A percentile compares a stretch with the other conserved stretches of the same genome.
Evolutionary conservation across 768 basidiomycete species (phyloP).

Genomic region (Termitomyces bulborhizus): DNA sequence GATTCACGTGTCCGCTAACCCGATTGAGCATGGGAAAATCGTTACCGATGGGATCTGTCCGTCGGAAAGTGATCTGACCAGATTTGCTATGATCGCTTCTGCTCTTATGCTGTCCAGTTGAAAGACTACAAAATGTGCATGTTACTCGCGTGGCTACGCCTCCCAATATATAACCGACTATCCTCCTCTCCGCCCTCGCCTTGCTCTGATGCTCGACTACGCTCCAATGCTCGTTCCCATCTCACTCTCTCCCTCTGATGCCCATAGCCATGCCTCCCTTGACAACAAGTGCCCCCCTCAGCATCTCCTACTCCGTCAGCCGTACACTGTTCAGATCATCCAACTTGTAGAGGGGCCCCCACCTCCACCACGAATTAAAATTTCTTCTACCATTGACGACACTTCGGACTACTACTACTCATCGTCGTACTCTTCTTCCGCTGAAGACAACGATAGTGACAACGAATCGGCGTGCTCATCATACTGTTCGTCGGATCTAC

Average conservation of each 20-base stretch:
- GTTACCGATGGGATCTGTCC: slow-evolving; percentile 19
- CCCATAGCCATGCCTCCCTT: slow-evolving; percentile 17
- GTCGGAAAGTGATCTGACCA: slow-evolving; percentile 8
- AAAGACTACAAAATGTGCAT: slow-evolving; percentile 21
- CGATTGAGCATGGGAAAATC: slow-evolving; percentile 24
- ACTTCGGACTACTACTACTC: slow-evolving; percentile 35
- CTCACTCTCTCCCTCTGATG: slow-evolving; percentile 14
- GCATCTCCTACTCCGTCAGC: slow-evolving; percentile 42
- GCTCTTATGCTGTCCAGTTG: slow-evolving; percentile 16
- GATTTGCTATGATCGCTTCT: slow-evolving; percentile 17
- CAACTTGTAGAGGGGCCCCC: slow-evolving; percentile 66
- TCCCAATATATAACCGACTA: slow-evolving; percentile 15
- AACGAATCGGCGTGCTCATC: slow-evolving; percentile 52
- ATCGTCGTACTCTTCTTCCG: slow-evolving; percentile 30
- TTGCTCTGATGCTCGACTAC: slow-evolving; percentile 21
- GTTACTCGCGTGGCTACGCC: slow-evolving; percentile 16
- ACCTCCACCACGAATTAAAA: slow-evolving; percentile 40
- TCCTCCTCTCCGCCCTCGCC: slow-evolving; percentile 14
- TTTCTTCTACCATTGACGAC: slow-evolving; percentile 31
- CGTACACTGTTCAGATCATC: slow-evolving; percentile 57
- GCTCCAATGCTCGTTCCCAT: slow-evolving; percentile 16
- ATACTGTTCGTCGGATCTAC: slow-evolving; percentile 65
- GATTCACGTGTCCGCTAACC: slow-evolving; percentile 20
- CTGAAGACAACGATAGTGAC: slow-evolving; percentile 17
- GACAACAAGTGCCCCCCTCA: slow-evolving; percentile 28